Evolutionary conservation across 805 yeast genomes (phyloP).

Genomic region (Dipodascopsis tothii): DNA sequence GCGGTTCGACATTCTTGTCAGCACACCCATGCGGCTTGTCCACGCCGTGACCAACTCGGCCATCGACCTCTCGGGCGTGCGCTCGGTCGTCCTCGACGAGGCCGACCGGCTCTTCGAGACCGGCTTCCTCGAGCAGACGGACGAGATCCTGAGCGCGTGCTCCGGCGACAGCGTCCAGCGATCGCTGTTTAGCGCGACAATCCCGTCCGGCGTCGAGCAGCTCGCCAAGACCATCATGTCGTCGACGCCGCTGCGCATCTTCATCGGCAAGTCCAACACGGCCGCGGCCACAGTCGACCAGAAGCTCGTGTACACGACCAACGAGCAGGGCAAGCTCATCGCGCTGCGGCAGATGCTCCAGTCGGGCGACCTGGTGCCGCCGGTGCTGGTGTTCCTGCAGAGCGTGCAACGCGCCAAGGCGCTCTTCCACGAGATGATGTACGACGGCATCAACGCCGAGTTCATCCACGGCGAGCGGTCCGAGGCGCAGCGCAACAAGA

Average conservation of each 20-base stretch:
- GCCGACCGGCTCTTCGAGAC: conserved; percentile 89
- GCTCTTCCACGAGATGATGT: conserved; percentile 80
- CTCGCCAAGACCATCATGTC: conserved; percentile 78
- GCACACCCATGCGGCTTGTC: conserved; percentile 84
- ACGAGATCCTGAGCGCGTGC: conserved; percentile 62
- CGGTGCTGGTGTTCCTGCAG: conserved; percentile 85
- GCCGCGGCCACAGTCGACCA: conserved; percentile 82
- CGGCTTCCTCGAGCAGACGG: conserved; percentile 86
- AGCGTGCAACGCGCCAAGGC: conserved; percentile 92
- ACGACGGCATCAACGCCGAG: conserved; percentile 87
- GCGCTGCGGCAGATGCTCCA: conserved; percentile 85
- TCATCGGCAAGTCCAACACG: conserved; percentile 70
- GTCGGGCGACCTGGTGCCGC: conserved; percentile 79
- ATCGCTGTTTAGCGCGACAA: conserved; percentile 89
- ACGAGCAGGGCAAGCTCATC: conserved; percentile 88
- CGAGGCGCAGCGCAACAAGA: conserved; percentile 74
- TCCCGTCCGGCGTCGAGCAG: conserved; percentile 88
- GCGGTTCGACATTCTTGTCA: conserved; percentile 70
- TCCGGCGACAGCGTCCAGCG: conserved; percentile 43
- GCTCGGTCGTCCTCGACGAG: conserved; percentile 80
- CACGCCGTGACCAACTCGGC: conserved; percentile 58
- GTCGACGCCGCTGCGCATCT: conserved; percentile 67
- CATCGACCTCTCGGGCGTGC: conserved; percentile 57
- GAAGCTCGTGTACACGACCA: conserved; percentile 76
- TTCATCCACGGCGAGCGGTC: conserved; percentile 94